These are phyloP conservation scores for Ascochyta fabae DNA, from an alignment of 2,329 filamentous ascomycete species.

Conservation along the genomic window DNA sequence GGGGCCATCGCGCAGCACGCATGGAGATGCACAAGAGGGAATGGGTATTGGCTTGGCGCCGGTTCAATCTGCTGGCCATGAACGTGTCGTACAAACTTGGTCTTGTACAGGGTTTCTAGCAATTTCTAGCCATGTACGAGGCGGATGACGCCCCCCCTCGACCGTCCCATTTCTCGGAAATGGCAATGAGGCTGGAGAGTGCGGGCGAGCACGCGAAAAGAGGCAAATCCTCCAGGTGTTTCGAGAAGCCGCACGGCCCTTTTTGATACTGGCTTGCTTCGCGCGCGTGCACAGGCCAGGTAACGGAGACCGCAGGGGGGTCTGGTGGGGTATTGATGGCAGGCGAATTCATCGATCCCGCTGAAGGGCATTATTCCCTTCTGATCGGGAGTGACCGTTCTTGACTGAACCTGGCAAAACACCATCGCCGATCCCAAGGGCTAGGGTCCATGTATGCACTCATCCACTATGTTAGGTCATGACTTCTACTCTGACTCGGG, in stretches of 20 bases:
- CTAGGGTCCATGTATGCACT: conserved; percentile 19
- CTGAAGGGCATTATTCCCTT: conserved; percentile 23
- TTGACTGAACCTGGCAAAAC: conserved; percentile 24
- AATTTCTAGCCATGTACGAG: background rate
- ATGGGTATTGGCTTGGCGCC: conserved; percentile 10
- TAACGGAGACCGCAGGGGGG: conserved; percentile 1
- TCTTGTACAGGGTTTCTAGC: background rate
- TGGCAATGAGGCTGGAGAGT: background rate
- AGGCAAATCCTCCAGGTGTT: conserved; percentile 5
- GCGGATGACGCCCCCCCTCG: background rate
- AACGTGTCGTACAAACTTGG: conserved; percentile 2
- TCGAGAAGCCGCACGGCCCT: conserved; percentile 4
- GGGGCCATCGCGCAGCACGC: conserved; percentile 1
- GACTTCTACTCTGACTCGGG: conserved; percentile 13
- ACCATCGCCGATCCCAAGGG: conserved; percentile 23
- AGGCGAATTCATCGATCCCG: conserved; percentile 28
- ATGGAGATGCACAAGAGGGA: conserved; percentile 6
- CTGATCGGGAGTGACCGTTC: conserved; percentile 26
- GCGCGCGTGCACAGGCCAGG: conserved; percentile 10
- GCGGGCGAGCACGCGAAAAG: conserved; percentile 1
- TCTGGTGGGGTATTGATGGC: conserved; percentile 27
- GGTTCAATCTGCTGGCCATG: conserved; percentile 5
- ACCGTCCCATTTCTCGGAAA: background rate
- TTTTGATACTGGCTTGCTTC: conserved; percentile 11
- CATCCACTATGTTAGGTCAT: conserved; percentile 17